Evolutionary conservation across 345 rosid genomes (phyloP).

Genomic region (Turritis glabra): DNA sequence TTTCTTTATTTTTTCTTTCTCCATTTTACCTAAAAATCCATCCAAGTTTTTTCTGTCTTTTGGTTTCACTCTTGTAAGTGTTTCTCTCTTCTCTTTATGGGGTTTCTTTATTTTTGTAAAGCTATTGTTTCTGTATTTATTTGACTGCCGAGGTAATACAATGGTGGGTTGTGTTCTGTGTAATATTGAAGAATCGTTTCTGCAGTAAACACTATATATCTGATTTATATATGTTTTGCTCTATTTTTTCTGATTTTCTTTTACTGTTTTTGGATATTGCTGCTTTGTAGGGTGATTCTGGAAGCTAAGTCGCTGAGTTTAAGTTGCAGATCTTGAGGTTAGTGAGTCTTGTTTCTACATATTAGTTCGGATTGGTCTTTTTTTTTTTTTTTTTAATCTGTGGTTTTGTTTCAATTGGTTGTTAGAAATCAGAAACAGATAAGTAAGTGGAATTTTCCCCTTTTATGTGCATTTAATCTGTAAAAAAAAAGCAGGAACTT

Average conservation of each 20-base stretch:
- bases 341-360: slow-evolving; percentile 27
- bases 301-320: slow-evolving; percentile 20
- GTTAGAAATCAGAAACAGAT: slow-evolving; percentile 14
- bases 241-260: not conserved
- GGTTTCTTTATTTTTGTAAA: not conserved
- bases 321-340: slow-evolving; percentile 49
- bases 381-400: not conserved
- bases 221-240: slow-evolving; percentile 12
- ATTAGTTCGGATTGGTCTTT: not conserved
- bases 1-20: not conserved
- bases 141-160: slow-evolving; percentile 20
- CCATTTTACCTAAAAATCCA: not conserved
- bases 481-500: not conserved
- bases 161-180: slow-evolving; percentile 10
- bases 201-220: not conserved
- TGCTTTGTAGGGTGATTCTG: slow-evolving; percentile 39
- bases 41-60: not conserved
- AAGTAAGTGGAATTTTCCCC: not conserved
- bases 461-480: slow-evolving; percentile 19
- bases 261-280: not conserved
- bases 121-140: slow-evolving; percentile 4
- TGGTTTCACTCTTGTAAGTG: slow-evolving; percentile 40
- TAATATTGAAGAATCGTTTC: not conserved
- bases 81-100: slow-evolving; percentile 13
- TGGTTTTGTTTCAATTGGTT: not conserved